Evolutionary conservation across 148 eudicot species (phyloP).

Genomic region (Chenopodium berlandieri): DNA sequence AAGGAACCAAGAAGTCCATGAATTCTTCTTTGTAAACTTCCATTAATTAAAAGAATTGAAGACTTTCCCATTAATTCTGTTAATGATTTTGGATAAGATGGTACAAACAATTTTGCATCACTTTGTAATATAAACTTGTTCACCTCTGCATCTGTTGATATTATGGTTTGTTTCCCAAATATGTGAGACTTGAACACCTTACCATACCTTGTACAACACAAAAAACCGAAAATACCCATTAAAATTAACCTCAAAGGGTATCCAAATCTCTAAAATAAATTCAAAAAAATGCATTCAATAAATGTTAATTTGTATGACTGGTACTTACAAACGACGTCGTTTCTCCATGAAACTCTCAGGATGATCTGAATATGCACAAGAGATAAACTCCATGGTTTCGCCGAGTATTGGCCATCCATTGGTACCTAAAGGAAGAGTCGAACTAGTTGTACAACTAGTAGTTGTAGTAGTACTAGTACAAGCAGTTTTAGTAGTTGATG

Average conservation of each 20-base stretch:
- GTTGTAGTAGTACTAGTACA: not conserved
- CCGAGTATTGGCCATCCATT: conserved; percentile 89
- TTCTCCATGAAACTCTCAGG: conserved; percentile 85
- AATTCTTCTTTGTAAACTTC: conserved; percentile 71
- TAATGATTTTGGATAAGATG: conserved; percentile 84
- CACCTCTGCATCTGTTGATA: conserved; percentile 93
- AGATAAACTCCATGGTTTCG: conserved; percentile 87
- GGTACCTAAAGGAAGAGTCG: conserved; percentile 47
- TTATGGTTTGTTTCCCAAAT: conserved; percentile 75
- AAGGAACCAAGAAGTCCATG: conserved; percentile 82
- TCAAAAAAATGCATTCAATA: not conserved
- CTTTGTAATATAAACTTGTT: conserved; percentile 69
- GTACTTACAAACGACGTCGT: conserved; percentile 72
- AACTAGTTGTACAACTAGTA: not conserved
- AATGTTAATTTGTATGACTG: no score
- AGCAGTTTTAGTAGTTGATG: not conserved
- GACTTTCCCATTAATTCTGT: conserved; percentile 85
- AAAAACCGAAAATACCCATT: conserved; percentile 6
- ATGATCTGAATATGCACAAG: conserved; percentile 70
- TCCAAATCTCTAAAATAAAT: not conserved
- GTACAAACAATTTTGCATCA: conserved; percentile 68
- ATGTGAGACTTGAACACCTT: conserved; percentile 86
- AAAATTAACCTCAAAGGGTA: conserved; percentile 24
- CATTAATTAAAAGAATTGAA: conserved; percentile 72
- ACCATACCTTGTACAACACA: conserved; percentile 55